A percentile compares a stretch with the other conserved stretches of the same genome.
These are phyloP conservation scores for Nyctanthes arbortristis DNA, from an alignment of 257 asterid genomes.

Conservation along the genomic window DNA sequence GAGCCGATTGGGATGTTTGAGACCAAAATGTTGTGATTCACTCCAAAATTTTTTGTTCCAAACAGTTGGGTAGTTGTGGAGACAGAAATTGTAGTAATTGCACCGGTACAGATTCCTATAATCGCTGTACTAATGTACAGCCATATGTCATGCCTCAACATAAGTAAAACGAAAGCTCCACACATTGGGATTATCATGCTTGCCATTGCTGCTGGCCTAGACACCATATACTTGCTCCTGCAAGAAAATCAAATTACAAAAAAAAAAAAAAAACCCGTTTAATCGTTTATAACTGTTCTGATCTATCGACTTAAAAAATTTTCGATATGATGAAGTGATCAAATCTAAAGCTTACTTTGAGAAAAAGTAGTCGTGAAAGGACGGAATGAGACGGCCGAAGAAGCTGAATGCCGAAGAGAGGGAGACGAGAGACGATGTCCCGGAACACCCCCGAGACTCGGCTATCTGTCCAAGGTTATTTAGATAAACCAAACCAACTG, in stretches of 20 bases:
- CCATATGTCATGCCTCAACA: conserved; percentile 15
- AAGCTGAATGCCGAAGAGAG: conserved; percentile 66
- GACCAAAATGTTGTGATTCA: conserved; percentile 72
- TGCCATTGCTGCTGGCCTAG: conserved; percentile 66
- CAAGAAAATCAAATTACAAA: too few relatives aligned
- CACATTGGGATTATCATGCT: conserved; percentile 70
- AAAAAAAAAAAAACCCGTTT: background rate
- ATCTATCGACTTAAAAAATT: too few relatives aligned
- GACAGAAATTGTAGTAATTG: conserved; percentile 66
- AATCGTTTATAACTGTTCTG: too few relatives aligned
- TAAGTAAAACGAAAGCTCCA: conserved; percentile 66
- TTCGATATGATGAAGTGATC: too few relatives aligned
- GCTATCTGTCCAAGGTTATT: conserved; percentile 76
- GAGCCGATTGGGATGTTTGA: conserved; percentile 72
- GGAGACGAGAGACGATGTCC: conserved; percentile 58
- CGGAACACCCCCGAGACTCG: conserved; percentile 60
- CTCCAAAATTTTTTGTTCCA: conserved; percentile 60
- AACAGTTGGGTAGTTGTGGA: conserved; percentile 66
- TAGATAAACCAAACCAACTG: conserved; percentile 68
- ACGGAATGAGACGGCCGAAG: conserved; percentile 79
- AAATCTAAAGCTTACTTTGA: conserved; percentile 55
- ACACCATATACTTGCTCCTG: conserved; percentile 45
- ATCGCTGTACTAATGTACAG: conserved; percentile 63
- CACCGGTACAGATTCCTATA: conserved; percentile 70
- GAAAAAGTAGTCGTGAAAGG: conserved; percentile 50